These are phyloP conservation scores for Cutaneotrichosporon daszewskae DNA, from an alignment of 1,284 basidiomycete genomes.

Conservation along the genomic window DNA sequence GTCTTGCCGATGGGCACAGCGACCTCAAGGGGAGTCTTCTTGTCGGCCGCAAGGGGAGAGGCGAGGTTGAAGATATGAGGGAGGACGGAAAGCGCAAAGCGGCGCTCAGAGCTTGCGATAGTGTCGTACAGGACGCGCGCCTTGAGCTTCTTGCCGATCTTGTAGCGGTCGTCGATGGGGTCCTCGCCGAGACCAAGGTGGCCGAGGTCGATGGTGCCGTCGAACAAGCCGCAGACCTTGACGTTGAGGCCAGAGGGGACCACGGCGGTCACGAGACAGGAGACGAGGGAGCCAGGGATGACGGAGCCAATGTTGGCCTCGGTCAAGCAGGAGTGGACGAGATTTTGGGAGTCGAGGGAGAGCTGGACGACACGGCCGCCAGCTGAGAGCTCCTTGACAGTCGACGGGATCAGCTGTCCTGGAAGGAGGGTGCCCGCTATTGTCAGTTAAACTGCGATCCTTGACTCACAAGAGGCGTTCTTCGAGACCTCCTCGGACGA, in stretches of 20 bases:
- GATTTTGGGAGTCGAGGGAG: conserved; percentile 50
- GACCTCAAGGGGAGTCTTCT: conserved; percentile 50
- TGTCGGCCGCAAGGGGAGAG: conserved; percentile 39
- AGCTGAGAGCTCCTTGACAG: conserved; percentile 58
- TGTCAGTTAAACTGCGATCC: neutral
- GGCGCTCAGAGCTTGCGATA: conserved; percentile 61
- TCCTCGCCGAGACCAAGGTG: conserved; percentile 58
- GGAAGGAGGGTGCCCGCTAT: conserved; percentile 29
- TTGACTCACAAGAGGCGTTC: conserved; percentile 30
- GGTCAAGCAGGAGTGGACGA: conserved; percentile 55
- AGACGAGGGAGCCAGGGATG: conserved; percentile 81
- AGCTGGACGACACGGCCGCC: conserved; percentile 43
- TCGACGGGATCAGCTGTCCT: conserved; percentile 63
- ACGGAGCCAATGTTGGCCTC: conserved; percentile 74
- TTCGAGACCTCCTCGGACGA: conserved; percentile 61
- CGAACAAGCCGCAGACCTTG: conserved; percentile 88
- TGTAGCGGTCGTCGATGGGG: conserved; percentile 56
- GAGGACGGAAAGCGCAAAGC: conserved; percentile 71
- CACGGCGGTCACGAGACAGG: conserved; percentile 75
- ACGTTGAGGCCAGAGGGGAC: conserved; percentile 75
- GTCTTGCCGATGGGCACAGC: conserved; percentile 68
- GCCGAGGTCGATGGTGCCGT: conserved; percentile 79
- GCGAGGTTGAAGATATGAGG: conserved; percentile 64
- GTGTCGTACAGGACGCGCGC: conserved; percentile 82
- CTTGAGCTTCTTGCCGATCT: conserved; percentile 79